Percentiles rank a stretch among this genome's conserved stretches.
Conservation (phyloP, 2,329 filamentous ascomycete genomes). For the Alternaria sp. region DNA sequence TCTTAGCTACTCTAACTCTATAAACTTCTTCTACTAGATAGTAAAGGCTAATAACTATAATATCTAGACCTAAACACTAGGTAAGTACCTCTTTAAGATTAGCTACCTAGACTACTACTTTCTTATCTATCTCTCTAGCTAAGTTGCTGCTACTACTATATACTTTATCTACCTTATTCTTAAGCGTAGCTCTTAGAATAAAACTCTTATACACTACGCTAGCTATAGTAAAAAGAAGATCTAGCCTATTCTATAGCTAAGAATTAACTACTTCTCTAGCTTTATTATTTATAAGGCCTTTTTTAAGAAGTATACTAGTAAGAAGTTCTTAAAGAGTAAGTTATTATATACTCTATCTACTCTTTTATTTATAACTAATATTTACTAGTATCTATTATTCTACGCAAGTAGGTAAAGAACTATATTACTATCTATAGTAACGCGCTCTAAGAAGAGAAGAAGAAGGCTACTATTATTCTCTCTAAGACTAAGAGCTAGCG, state of each 20-base stretch:
- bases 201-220: conserved; percentile 85
- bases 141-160: conserved; percentile 91
- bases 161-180: conserved; percentile 90
- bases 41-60: conserved; percentile 99
- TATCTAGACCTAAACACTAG: conserved; percentile 94
- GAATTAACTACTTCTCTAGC: too few relatives aligned
- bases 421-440: conserved; percentile 50
- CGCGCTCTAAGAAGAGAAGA: conserved; percentile 24
- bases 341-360: conserved; percentile 30
- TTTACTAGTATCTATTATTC: conserved; percentile 80
- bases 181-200: conserved; percentile 90
- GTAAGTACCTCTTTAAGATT: conserved; percentile 98
- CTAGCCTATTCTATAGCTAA: too few relatives aligned
- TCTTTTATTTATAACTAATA: conserved; percentile 17
- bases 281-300: conserved; percentile 95
- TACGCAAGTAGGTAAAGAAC: conserved; percentile 90
- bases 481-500: conserved; percentile 24
- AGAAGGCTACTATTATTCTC: conserved; percentile 8
- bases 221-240: too few relatives aligned
- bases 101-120: conserved; percentile 94
- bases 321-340: conserved; percentile 97
- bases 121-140: conserved; percentile 86
- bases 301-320: conserved; percentile 99
- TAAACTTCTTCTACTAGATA: conserved; percentile 99
- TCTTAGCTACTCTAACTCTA: conserved; percentile 97